Percentiles rank a stretch among this genome's conserved stretches.
Conservation (phyloP, 768 basidiomycete genomes). For the Cytidiella melzeri region DNA sequence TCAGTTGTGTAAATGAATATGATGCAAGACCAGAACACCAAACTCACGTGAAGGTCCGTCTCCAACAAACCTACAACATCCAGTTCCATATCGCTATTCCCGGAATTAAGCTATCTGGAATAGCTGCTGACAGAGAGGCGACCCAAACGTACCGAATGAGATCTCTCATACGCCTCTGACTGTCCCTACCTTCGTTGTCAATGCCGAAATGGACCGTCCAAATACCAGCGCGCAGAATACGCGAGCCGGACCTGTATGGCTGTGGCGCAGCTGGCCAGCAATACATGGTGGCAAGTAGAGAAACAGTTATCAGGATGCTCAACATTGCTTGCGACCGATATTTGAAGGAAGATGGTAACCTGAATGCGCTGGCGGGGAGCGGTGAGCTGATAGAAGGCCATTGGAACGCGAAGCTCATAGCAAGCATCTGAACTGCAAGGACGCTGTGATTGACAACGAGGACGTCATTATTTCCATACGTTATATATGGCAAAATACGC, state of each 20-base stretch:
- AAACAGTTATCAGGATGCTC: conserved; percentile 22
- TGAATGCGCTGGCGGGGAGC: conserved; percentile 1
- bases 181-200: conserved; percentile 68
- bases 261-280: conserved; percentile 44
- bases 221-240: conserved; percentile 76
- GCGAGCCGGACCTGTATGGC: conserved; percentile 57
- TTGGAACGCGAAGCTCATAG: conserved; percentile 42
- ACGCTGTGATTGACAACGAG: too few relatives aligned
- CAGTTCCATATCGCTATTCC: conserved; percentile 66
- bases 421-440: conserved; percentile 44
- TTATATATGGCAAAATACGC: conserved; percentile 27
- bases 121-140: neutral
- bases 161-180: conserved; percentile 60
- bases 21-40: neutral
- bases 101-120: neutral
- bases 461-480: neutral
- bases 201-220: conserved; percentile 93
- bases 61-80: conserved; percentile 84
- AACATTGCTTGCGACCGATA: conserved; percentile 1
- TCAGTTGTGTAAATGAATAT: neutral
- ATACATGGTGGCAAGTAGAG: conserved; percentile 49
- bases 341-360: neutral
- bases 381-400: conserved; percentile 25
- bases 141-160: conserved; percentile 28
- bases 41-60: conserved; percentile 75